These are phyloP conservation scores for Phytophthora melonis DNA, from an alignment of 352 stramenopile genomes.

Conservation along the genomic window DNA sequence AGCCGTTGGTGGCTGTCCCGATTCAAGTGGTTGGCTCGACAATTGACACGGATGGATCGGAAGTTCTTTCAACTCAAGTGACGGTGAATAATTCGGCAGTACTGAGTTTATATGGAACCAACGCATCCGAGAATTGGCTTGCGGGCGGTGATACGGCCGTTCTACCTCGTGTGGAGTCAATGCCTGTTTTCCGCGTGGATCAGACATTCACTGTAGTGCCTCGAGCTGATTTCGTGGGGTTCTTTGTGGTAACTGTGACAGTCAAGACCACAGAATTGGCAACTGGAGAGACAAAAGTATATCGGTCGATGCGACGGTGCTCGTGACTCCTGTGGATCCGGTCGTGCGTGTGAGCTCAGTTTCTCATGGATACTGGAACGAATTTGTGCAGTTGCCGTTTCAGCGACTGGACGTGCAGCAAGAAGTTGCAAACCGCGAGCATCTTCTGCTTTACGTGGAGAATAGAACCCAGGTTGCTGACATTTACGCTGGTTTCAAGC, in stretches of 20 bases:
- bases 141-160: slow-evolving; percentile 9
- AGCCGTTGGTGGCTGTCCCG: slow-evolving; percentile 28
- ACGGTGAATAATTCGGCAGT: slow-evolving; percentile 38
- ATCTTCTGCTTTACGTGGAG: slow-evolving; percentile 53
- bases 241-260: slow-evolving; percentile 50
- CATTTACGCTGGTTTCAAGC: slow-evolving; percentile 49
- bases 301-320: slow-evolving; percentile 28
- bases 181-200: slow-evolving; percentile 23
- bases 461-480: slow-evolving; percentile 44
- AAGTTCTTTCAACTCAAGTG: slow-evolving; percentile 27
- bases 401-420: slow-evolving; percentile 40
- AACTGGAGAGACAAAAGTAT: slow-evolving; percentile 37
- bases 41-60: slow-evolving; percentile 40
- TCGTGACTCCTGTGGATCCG: slow-evolving; percentile 44
- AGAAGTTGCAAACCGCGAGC: slow-evolving; percentile 45
- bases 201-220: slow-evolving; percentile 41
- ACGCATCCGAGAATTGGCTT: slow-evolving; percentile 32
- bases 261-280: slow-evolving; percentile 47
- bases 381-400: slow-evolving; percentile 57
- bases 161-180: slow-evolving; percentile 11
- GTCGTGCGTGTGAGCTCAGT: slow-evolving; percentile 26
- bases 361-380: slow-evolving; percentile 34
- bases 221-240: slow-evolving; percentile 50
- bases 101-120: slow-evolving; percentile 26
- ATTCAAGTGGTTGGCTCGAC: slow-evolving; percentile 41